Base-by-base conservation (phyloP, 148 eudicot genomes). In the Vaccinium macrocarpon region DNA sequence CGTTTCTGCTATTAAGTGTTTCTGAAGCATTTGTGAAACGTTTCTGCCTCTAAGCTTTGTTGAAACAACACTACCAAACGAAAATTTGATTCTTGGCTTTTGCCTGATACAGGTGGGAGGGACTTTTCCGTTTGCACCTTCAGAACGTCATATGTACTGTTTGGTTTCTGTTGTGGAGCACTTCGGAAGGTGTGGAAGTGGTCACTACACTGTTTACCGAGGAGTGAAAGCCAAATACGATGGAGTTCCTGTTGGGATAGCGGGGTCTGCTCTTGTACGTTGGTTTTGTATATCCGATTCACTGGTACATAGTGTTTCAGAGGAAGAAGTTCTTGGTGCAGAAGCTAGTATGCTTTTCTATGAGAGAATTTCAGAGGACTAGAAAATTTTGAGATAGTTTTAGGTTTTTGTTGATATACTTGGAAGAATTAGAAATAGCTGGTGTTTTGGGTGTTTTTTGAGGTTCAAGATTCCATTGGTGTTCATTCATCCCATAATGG, bases 251-350 rank as follows among this genome's bases (percentile, higher is more conserved):
- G 81, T 38, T 77, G 86, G 84, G 75, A 76, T 70, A 81, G n/a
- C 53, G 3, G 82, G 83, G 73, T 32, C 27, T 72, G 42, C 75
- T 49, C 62, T 76, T 38, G 61, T 90, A 46, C 91, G 88, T 48
- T 97, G 99, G 99, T 93, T 92, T 83, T 80, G 90, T 76, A 91
- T 97, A 57, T 97, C 99, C 4, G 99, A 97, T 86, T 86, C 98
- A 48, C 86, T 88, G 72, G 99, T 97, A 59, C 82, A 82, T 29
- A 79, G 80, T 76, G 97, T 90, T 78, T 88, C 92, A 0, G 98
- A 95, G 87, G 87, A 87, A 48, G 96, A 93, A 6, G 99, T 97
- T 83, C 92, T 97, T 84, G 90, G 83, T 76, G 97, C 97, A 48
- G 91, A 95, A 70, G 99, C 98, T 56, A 91, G 88, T 73, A 84